Evolutionary conservation across 1,284 basidiomycete species (phyloP).

Genomic region (Cutaneotrichosporon sp.): DNA sequence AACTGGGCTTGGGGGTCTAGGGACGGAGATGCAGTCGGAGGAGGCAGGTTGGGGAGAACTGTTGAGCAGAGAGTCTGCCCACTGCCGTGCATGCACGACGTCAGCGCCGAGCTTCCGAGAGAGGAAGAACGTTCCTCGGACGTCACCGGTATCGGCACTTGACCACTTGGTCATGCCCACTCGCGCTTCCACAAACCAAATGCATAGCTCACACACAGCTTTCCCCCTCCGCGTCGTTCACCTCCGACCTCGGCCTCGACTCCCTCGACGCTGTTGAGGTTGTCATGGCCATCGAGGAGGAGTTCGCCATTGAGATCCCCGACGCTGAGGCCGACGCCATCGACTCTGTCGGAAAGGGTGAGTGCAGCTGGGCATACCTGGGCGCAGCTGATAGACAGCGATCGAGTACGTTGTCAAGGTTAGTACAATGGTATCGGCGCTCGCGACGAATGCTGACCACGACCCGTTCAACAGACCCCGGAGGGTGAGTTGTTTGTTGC

Average conservation of each 20-base stretch:
- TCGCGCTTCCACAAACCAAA: not conserved
- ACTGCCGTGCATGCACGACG: too few relatives aligned
- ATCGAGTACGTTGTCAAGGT: slow-evolving; percentile 92
- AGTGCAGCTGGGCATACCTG: slow-evolving; percentile 33
- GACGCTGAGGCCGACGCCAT: slow-evolving; percentile 98
- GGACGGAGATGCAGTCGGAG: too few relatives aligned
- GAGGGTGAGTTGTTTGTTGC: slow-evolving; percentile 45
- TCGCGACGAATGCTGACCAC: slow-evolving; percentile 12
- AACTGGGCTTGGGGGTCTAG: not conserved
- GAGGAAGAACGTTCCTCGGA: not conserved
- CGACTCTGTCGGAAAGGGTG: slow-evolving; percentile 87
- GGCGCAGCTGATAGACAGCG: slow-evolving; percentile 54
- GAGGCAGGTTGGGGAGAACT: not conserved
- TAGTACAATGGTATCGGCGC: slow-evolving; percentile 16
- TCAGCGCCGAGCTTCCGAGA: not conserved
- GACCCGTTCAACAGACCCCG: slow-evolving; percentile 34
- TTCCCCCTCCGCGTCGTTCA: slow-evolving; percentile 67
- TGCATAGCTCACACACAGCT: slow-evolving; percentile 55
- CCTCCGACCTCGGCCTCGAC: slow-evolving; percentile 87
- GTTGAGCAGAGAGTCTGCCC: too few relatives aligned
- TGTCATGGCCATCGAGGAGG: slow-evolving; percentile 99
- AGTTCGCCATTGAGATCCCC: slow-evolving; percentile 69
- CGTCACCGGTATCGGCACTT: not conserved
- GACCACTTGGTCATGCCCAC: not conserved
- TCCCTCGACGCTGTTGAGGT: slow-evolving; percentile 97